Percentiles rank a stretch among this genome's conserved stretches.
These are phyloP conservation scores for Pseudoscleropodium purum DNA, from an alignment of 225 moss, liverwort and hornwort genomes.

Conservation along the genomic window DNA sequence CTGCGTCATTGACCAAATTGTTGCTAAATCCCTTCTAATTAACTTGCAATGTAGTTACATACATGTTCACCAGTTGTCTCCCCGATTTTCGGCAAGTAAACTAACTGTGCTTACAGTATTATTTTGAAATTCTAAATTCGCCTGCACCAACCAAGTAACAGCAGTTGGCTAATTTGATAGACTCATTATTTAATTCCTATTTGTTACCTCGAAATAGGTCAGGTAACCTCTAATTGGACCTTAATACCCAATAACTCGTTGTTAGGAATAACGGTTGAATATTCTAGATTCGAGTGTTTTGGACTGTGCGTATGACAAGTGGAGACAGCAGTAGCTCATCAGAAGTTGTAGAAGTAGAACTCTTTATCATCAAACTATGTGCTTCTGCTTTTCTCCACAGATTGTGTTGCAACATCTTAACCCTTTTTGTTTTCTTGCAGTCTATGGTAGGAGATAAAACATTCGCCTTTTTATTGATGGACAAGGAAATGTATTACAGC, in stretches of 20 bases:
- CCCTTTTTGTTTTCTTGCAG: conserved; percentile 20
- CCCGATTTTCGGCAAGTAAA: not conserved
- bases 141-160: not conserved
- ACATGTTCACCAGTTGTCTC: not conserved
- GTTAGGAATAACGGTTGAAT: not conserved
- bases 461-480: conserved; percentile 85
- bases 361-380: not conserved
- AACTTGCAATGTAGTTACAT: too few species aligned
- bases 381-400: not conserved
- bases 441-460: conserved; percentile 87
- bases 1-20: not conserved
- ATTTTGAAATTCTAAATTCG: not conserved
- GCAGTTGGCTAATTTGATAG: not conserved
- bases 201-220: not conserved
- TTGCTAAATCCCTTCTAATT: not conserved
- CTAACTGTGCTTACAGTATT: not conserved
- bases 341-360: not conserved
- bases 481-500: conserved; percentile 83
- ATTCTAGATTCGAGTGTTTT: not conserved
- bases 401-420: not conserved
- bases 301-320: not conserved
- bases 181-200: too few species aligned
- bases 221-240: too few species aligned
- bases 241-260: too few species aligned
- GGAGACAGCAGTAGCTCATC: not conserved